Evolutionary conservation across 192 early-diverging fungal genomes (phyloP), one percentile per base, ranked within the genome.

Genomic region (Coemansia sp.): DNA sequence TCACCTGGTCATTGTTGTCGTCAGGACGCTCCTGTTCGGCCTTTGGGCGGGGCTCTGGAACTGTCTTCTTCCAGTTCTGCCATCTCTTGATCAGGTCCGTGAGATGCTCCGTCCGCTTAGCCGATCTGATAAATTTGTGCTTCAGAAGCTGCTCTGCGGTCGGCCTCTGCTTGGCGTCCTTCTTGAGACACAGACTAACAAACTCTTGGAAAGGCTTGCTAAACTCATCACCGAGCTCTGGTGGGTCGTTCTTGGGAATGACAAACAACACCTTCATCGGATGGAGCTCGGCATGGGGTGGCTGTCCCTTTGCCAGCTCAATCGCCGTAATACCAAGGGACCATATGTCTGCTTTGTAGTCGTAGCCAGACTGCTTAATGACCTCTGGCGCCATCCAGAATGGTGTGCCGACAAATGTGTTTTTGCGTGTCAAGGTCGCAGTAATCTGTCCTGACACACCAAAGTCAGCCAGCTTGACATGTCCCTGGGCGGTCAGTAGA

Each of bases 291-390:
- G 93, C 90, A 53, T 92, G 87, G 18, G 95, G 97, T 22, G 97
- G 93, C 64, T 88, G 81, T 13, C 93, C 93, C 50, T 92, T 93
- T 13, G 94, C 94, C 27, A 99, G 76, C 80, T 99, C 96, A 33
- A 98, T 92, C 0, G 93, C 94, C 3, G 95, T 99, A 61, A 99
- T 96, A 1, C 96, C 96, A 25, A 96, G 80, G 27, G 89, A 91
- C 96, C 96, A 98, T 23, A 98, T 95, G 80, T 98, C 96, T 0
- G 96, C 96, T 83, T 94, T 95, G 66, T 85, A 86, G 82, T 94
- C 89, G 63, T 97, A 98, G 6, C 91, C 92, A 2, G 91, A 88
- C 71, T 94, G 92, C 63, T 91, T 85, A 66, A 98, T 98, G 2
- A 96, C 91, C 73, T 96, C 92, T 8, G 93, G 92, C 10, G 92